Base-by-base conservation (phyloP, 108 stramenopile genomes). In the Cyclotella choctawhatcheeana region DNA sequence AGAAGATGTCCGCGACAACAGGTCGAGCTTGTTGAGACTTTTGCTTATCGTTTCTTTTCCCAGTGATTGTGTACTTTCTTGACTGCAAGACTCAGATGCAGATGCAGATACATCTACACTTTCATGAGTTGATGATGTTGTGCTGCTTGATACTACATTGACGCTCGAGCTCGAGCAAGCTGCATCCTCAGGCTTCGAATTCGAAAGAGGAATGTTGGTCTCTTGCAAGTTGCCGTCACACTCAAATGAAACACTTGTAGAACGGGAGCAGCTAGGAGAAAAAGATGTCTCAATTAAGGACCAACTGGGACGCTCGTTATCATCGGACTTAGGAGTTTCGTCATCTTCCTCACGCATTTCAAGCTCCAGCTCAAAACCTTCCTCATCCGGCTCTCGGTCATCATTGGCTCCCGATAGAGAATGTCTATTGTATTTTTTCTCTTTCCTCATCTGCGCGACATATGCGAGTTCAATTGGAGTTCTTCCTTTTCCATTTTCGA, bases 321-420 rank as follows among this genome's bases (percentile, higher is more conserved):
- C 30, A 1, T 31, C 55, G 10, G 10, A 16, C 13, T 56, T 56
- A n/a, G n/a, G 55, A 56, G 31, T 22, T 40, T 60, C 22, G 47
- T 47, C 31, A 47, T 48, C 14, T 18, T n/a, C 64, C 34, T 67
- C 50, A 1, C 48, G 20, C 22, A 50, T 34, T 22, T 67, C 50
- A 34, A 67, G 48, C 29, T 67, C 30, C n/a, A 67, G 33, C 33
- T 67, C 65, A 35, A 67, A 67, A 2, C 65, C 65, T 22, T 35
- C 65, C 0, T 35, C 51, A 10, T 67, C 51, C 34, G 24, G 44
- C 3, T 18, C 30, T n/a, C 13, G 2, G 6, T 44, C 27, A 21
- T 31, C 43, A 21, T 32, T 50, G n/a, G n/a, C n/a, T n/a, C n/a
- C n/a, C 5, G 22, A 47, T 17, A 27, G 24, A 6, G 27, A 16